Percentiles rank a stretch among this genome's conserved stretches.
Conservation (phyloP, 371 early-diverging fungal genomes). For the Dichotomocladium elegans region DNA sequence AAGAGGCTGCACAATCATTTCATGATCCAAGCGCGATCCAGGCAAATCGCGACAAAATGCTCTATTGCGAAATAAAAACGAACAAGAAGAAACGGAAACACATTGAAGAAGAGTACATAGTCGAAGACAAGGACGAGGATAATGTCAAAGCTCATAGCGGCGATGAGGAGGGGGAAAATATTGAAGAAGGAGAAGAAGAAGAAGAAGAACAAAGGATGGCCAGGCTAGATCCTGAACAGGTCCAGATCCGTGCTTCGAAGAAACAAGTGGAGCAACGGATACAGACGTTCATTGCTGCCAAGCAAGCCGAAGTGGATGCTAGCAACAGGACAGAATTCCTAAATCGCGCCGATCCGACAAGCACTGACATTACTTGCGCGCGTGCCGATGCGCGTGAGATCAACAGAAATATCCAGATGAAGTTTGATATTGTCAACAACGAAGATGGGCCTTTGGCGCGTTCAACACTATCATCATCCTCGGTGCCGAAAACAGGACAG, state of each 20-base stretch:
- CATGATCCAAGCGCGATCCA: neutral
- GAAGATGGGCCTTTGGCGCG: slow-evolving; percentile 72
- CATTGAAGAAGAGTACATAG: neutral
- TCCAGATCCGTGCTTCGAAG: slow-evolving; percentile 45
- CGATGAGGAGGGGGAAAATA: neutral
- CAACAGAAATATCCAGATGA: slow-evolving; percentile 81
- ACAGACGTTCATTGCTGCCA: slow-evolving; percentile 54
- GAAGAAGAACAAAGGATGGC: slow-evolving; percentile 22
- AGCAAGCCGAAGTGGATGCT: slow-evolving; percentile 62
- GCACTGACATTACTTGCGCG: slow-evolving; percentile 53
- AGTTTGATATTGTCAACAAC: slow-evolving; percentile 72
- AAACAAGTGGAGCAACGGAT: slow-evolving; percentile 48
- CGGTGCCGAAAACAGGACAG: neutral
- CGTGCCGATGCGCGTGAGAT: slow-evolving; percentile 70
- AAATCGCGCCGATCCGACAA: slow-evolving; percentile 34
- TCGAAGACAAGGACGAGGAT: neutral
- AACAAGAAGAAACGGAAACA: neutral
- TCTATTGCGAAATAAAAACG: neutral
- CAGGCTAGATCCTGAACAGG: slow-evolving; percentile 35
- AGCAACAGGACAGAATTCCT: slow-evolving; percentile 72
- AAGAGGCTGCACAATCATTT: slow-evolving; percentile 16
- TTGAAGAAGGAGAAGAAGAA: slow-evolving; percentile 13
- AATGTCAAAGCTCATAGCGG: slow-evolving; percentile 19
- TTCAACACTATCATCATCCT: slow-evolving; percentile 28
- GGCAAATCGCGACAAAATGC: neutral